Conservation (phyloP, 345 rosid species). For the Firmiana major region DNA sequence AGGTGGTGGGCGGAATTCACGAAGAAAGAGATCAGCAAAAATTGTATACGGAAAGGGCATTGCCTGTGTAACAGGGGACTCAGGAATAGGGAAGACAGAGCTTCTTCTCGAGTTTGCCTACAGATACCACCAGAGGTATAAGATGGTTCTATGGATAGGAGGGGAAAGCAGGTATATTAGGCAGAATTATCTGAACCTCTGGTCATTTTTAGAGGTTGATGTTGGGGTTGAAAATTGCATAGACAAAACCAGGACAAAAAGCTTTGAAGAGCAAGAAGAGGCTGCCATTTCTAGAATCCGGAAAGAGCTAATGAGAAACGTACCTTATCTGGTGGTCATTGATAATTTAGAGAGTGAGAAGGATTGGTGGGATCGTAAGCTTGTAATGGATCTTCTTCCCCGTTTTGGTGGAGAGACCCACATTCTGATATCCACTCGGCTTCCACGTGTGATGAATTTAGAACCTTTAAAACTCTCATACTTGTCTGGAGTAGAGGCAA, state of each 20-base stretch:
- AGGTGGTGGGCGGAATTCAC: slow-evolving; percentile 37
- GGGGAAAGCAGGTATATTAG: slow-evolving; percentile 84
- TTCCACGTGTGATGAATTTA: slow-evolving; percentile 77
- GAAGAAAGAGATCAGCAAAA: slow-evolving; percentile 66
- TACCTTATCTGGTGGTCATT: slow-evolving; percentile 80
- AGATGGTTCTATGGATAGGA: slow-evolving; percentile 93
- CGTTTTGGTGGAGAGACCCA: slow-evolving; percentile 94
- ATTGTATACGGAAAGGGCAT: slow-evolving; percentile 78
- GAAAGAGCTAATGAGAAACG: slow-evolving; percentile 82
- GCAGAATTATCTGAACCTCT: slow-evolving; percentile 83
- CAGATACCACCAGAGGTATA: slow-evolving; percentile 82
- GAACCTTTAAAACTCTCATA: slow-evolving; percentile 78
- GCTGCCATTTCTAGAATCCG: slow-evolving; percentile 71
- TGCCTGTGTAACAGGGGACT: slow-evolving; percentile 84
- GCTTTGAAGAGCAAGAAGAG: slow-evolving; percentile 93
- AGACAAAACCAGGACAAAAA: slow-evolving; percentile 56
- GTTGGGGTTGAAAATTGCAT: slow-evolving; percentile 62
- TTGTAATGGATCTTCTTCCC: slow-evolving; percentile 95
- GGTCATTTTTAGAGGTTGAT: slow-evolving; percentile 74
- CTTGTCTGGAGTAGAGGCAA: slow-evolving; percentile 81
- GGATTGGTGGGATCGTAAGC: slow-evolving; percentile 96
- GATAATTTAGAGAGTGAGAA: slow-evolving; percentile 93
- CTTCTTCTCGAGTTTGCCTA: slow-evolving; percentile 92
- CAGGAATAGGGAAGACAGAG: slow-evolving; percentile 93
- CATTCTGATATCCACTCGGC: slow-evolving; percentile 71